These are phyloP conservation scores for Lojkania enalia DNA, from an alignment of 2,329 filamentous ascomycete genomes.

Conservation along the genomic window DNA sequence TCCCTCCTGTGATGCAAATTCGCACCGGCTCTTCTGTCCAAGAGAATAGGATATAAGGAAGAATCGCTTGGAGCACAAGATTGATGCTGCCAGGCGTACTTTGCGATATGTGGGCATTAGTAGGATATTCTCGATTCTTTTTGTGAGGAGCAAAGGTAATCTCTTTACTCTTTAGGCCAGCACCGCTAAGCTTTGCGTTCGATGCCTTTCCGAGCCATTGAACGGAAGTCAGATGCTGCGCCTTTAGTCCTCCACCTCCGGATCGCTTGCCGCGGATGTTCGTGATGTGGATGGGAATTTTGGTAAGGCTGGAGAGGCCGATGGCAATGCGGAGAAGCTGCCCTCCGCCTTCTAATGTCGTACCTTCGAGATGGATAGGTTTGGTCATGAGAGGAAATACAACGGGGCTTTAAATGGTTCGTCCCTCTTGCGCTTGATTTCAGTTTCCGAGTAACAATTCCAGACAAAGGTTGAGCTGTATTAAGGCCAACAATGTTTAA, in stretches of 20 bases:
- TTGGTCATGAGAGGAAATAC: slow-evolving; percentile 7
- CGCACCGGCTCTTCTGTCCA: slow-evolving; percentile 20
- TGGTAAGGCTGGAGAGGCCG: slow-evolving; percentile 58
- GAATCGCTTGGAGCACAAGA: slow-evolving; percentile 61
- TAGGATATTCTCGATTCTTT: neutral
- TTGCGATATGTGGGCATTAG: slow-evolving; percentile 42
- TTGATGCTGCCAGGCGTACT: slow-evolving; percentile 56
- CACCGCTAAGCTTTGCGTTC: slow-evolving; percentile 48
- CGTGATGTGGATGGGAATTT: slow-evolving; percentile 54
- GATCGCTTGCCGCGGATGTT: slow-evolving; percentile 58
- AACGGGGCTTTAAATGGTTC: too few species aligned
- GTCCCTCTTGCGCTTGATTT: too few species aligned
- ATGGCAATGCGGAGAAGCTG: slow-evolving; percentile 63
- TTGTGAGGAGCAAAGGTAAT: slow-evolving; percentile 40
- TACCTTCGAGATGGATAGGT: slow-evolving; percentile 53
- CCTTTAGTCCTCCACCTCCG: slow-evolving; percentile 59
- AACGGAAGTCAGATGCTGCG: slow-evolving; percentile 60
- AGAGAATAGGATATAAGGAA: slow-evolving; percentile 60
- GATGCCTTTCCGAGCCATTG: slow-evolving; percentile 56
- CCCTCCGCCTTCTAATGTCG: slow-evolving; percentile 64
- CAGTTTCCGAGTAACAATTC: too few species aligned
- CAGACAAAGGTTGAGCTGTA: too few species aligned
- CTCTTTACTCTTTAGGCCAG: slow-evolving; percentile 48
- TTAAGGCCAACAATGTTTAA: too few species aligned
- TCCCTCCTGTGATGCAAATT: slow-evolving; percentile 59